Evolutionary conservation across 2,329 filamentous ascomycete genomes (phyloP), one percentile per base, ranked within the genome.

Genomic region (Sporothrix variecibatus): DNA sequence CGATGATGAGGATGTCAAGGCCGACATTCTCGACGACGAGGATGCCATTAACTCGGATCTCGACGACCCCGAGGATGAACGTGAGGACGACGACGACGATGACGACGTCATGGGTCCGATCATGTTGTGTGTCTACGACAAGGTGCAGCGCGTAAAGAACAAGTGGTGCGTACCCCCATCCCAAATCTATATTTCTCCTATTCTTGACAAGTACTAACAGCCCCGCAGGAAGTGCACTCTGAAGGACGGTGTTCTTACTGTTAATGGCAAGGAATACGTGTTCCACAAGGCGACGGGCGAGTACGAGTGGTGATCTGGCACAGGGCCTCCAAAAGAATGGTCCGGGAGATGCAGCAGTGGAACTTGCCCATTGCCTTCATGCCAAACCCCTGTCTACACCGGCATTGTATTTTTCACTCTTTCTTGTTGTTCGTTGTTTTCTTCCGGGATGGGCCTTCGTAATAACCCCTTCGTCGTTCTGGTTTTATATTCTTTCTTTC

Each of bases 121-220:
- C 81, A 98, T 99, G 93, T 91, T 99, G 56, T 99, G 96, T 86
- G 98, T 97, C 81, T 99, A 99, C 82, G 96, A 99, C 86, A 99
- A 99, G 86, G 96, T 99, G 11, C 95, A 98, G 84, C 89, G 96
- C 67, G 96, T 98, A 80, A 99, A 99, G 91, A 99, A 98, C 85
- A 99, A 96, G 89, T 96, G 93, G 93, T 91, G 82, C 71, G 87
- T 64, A n/a, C 20, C 1, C 15, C 20, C 20, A 26, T 26, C 20
- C 1, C 15, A 17, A 15, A 26, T 26, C 8, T 28, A 28, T 56
- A 34, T 64, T 76, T 58, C n/a, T 75, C 74, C 70, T 69, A 77
- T 73, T 75, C 72, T 75, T 62, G 8, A n/a, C 43, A 20, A 49
- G 2, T 60, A 49, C 74, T 71, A 69, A 75, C 53, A 46, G 12